phyloP scores from a whole-genome alignment of 2,329 filamentous ascomycete genomes.

The Calonectria henricotiae region DNA sequence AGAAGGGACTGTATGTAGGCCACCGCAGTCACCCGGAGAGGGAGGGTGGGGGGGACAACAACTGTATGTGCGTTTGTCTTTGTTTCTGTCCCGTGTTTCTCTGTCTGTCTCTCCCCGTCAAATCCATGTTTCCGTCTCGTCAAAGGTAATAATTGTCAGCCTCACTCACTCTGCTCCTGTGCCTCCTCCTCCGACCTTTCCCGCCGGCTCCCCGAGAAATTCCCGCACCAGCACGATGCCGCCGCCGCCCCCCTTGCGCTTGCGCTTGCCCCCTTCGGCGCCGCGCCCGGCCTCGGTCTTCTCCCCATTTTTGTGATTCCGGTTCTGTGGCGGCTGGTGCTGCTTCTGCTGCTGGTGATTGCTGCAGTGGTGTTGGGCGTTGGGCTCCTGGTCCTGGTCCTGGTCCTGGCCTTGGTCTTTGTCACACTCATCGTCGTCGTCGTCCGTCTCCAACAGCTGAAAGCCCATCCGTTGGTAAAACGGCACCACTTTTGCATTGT shows the following conservation, averaged over 20 bases:
- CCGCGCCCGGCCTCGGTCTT: conserved; percentile 7
- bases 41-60: no score
- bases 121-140: conserved; percentile 30
- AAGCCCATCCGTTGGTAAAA: conserved; percentile 68
- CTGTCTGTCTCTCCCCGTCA: neutral
- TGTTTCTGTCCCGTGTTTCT: neutral
- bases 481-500: conserved; percentile 65
- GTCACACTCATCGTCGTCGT: conserved; percentile 58
- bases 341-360: neutral
- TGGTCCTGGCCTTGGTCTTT: conserved; percentile 4
- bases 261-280: conserved; percentile 22
- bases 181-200: conserved; percentile 42
- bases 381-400: conserved; percentile 2
- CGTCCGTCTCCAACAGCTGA: conserved; percentile 58
- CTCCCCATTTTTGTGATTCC: conserved; percentile 3
- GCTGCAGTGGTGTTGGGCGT: neutral
- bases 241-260: conserved; percentile 49
- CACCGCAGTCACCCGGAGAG: neutral
- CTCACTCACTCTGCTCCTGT: conserved; percentile 22
- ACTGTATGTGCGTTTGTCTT: neutral
- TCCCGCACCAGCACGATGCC: conserved; percentile 47
- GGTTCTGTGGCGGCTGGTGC: neutral
- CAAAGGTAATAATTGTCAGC: conserved; percentile 34
- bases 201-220: conserved; percentile 42
- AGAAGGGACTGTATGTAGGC: neutral